These are phyloP conservation scores for Chiua virens DNA, from an alignment of 768 basidiomycete species.

Conservation along the genomic window DNA sequence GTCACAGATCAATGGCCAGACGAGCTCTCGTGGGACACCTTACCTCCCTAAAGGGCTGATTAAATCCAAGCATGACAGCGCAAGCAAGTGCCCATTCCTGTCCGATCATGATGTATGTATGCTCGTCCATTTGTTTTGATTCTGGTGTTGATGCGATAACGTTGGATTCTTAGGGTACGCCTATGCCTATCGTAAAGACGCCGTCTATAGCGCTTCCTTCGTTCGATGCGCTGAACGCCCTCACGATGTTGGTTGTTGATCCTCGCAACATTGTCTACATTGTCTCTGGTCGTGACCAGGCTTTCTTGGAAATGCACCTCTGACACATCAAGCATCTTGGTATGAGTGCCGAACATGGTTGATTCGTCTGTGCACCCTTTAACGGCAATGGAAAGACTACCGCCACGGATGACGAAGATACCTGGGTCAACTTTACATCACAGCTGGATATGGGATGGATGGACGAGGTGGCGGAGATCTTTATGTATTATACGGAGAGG, in stretches of 20 bases:
- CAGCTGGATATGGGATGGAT: slow-evolving; percentile 97
- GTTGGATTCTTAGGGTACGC: slow-evolving; percentile 65
- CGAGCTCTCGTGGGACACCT: slow-evolving; percentile 81
- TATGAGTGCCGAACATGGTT: slow-evolving; percentile 95
- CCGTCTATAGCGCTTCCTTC: slow-evolving; percentile 88
- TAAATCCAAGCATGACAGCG: slow-evolving; percentile 57
- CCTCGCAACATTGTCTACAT: slow-evolving; percentile 93
- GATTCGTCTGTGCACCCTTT: slow-evolving; percentile 80
- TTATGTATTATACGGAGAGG: slow-evolving; percentile 94
- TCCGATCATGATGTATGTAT: slow-evolving; percentile 91
- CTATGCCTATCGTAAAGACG: slow-evolving; percentile 94
- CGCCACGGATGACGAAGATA: slow-evolving; percentile 22
- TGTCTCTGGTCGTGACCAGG: slow-evolving; percentile 94
- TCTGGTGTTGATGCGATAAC: not conserved
- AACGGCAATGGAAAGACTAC: slow-evolving; percentile 20
- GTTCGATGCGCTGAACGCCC: slow-evolving; percentile 66
- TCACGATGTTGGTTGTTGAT: slow-evolving; percentile 70
- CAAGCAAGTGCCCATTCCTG: slow-evolving; percentile 84
- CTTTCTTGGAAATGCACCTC: slow-evolving; percentile 88
- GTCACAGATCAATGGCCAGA: slow-evolving; percentile 73
- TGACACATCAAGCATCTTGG: slow-evolving; percentile 82
- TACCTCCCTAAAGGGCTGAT: slow-evolving; percentile 68
- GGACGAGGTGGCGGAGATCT: slow-evolving; percentile 92
- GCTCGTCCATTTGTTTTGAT: not conserved
- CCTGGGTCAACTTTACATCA: slow-evolving; percentile 89